Evolutionary conservation across 495 filamentous ascomycete genomes (phyloP).

Genomic region (Diplogelasinospora grovesii): DNA sequence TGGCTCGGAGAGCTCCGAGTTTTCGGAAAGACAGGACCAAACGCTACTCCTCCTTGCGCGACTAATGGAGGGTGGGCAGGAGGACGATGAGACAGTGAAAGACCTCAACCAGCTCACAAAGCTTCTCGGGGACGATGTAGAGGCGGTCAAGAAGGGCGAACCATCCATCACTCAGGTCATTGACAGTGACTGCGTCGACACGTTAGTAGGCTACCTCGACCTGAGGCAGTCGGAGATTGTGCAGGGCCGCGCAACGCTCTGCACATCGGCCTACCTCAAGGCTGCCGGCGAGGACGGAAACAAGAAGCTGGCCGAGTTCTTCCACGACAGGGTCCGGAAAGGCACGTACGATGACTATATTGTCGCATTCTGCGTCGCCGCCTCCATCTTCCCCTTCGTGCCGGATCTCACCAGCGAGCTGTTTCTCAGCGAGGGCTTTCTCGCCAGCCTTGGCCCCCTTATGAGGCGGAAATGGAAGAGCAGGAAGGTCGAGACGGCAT

Average conservation of each 20-base stretch:
- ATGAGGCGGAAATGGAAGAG: constrained; percentile 69
- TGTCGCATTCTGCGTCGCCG: constrained; percentile 80
- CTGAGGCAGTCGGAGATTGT: constrained; percentile 61
- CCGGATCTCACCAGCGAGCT: constrained; percentile 61
- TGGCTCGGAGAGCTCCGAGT: constrained; percentile 5
- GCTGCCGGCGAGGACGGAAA: constrained; percentile 61
- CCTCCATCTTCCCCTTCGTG: constrained; percentile 78
- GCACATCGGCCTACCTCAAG: constrained; percentile 73
- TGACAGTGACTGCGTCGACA: constrained; percentile 72
- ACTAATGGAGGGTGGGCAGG: constrained; percentile 50
- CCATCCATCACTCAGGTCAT: constrained; percentile 55
- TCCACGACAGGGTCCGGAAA: constrained; percentile 42
- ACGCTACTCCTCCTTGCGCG: constrained; percentile 45
- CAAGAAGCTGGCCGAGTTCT: constrained; percentile 58
- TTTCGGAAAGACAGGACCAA: constrained; percentile 33
- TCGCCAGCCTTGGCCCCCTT: constrained; percentile 59
- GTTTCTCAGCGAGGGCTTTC: constrained; percentile 80
- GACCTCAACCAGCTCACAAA: constrained; percentile 43
- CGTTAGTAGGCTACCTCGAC: constrained; percentile 71
- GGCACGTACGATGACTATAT: constrained; percentile 54
- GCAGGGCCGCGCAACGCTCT: constrained; percentile 67
- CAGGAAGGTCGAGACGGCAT: constrained; percentile 69
- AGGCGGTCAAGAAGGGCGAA: constrained; percentile 28
- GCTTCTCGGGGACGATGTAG: constrained; percentile 42
- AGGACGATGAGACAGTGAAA: constrained; percentile 46